Evolutionary conservation across 1,284 basidiomycete genomes (phyloP), one percentile per base, ranked within the genome.

Genomic region (Cryptococcus sp.): DNA sequence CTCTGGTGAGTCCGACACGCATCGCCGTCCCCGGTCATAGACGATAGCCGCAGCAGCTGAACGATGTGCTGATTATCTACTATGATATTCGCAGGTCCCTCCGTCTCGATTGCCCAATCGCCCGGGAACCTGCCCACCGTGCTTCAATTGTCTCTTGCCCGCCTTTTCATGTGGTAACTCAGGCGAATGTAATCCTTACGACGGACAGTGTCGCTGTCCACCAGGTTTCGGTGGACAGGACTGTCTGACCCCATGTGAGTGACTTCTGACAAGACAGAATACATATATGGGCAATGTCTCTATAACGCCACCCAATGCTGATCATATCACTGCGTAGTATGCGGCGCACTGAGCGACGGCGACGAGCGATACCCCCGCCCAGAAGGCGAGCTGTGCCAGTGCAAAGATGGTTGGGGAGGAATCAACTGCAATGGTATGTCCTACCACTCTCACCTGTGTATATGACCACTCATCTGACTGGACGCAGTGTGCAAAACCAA

Each of bases 401-500:
- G 95, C 75, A 90, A 89, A 67, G 89, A 93, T 1, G 94, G 93
- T 0, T 99, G 94, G 94, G 85, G 84, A 49, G 94, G 95, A 15
- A 88, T 98, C 66, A 98, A 97, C 73, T 98, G 94, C 80, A 96
- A 97, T 77, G 92, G 92, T 93, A 57, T 62, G 84, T 74, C 60
- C 79, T 76, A 54, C 69, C 71, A 10, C 39, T 41, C 49, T 15
- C 39, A 23, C 35, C 51, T 23, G 16, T 42, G n/a, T 17, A 39
- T 42, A n/a, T 27, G 39, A 30, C n/a, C 8, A 49, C 42, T 48
- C 39, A 41, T 25, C 40, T 19, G 16, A 16, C 11, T 25, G 40
- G 2, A 35, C 30, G 30, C 72, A 94, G 93, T 96, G 0, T 97
- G 93, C 79, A 82, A 92, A 77, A 87, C 82, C 45, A 85, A 96